phyloP scores from a whole-genome alignment of 257 asterid genomes.

The Thymus quinquecostatus region DNA sequence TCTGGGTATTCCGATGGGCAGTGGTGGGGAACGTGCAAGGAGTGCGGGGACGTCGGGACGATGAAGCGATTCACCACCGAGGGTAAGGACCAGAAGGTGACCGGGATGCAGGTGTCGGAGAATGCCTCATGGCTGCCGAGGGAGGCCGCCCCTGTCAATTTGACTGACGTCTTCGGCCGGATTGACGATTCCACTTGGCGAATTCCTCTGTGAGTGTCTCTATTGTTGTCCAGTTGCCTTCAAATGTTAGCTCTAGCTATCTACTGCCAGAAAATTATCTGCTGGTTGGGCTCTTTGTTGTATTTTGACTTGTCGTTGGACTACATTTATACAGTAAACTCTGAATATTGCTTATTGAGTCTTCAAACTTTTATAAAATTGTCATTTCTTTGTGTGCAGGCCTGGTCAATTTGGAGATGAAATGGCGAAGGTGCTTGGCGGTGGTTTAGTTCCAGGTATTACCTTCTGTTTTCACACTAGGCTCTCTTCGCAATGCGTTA shows the following conservation, averaged over 20 bases:
- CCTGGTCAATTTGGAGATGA: conserved; percentile 89
- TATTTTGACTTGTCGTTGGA: neutral
- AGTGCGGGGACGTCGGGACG: conserved; percentile 65
- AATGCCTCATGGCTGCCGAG: conserved; percentile 71
- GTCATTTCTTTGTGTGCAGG: conserved; percentile 42
- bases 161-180: conserved; percentile 65
- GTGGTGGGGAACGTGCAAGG: conserved; percentile 95
- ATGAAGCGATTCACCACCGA: conserved; percentile 59
- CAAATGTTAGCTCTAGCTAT: neutral
- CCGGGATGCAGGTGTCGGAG: conserved; percentile 60
- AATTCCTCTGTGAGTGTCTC: conserved; percentile 64
- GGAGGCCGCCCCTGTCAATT: conserved; percentile 54
- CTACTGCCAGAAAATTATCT: neutral
- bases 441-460: conserved; percentile 93
- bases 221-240: conserved; percentile 9
- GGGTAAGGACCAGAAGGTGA: conserved; percentile 41
- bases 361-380: neutral
- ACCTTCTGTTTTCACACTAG: neutral
- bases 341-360: neutral
- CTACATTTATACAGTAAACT: neutral
- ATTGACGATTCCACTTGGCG: conserved; percentile 67
- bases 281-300: neutral
- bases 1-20: conserved; percentile 88
- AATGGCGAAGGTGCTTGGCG: conserved; percentile 96
- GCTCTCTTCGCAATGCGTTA: conserved; percentile 17